A percentile compares a stretch with the other conserved stretches of the same genome.
phyloP scores from a whole-genome alignment of 306 rosid genomes.

The Senna tora region DNA sequence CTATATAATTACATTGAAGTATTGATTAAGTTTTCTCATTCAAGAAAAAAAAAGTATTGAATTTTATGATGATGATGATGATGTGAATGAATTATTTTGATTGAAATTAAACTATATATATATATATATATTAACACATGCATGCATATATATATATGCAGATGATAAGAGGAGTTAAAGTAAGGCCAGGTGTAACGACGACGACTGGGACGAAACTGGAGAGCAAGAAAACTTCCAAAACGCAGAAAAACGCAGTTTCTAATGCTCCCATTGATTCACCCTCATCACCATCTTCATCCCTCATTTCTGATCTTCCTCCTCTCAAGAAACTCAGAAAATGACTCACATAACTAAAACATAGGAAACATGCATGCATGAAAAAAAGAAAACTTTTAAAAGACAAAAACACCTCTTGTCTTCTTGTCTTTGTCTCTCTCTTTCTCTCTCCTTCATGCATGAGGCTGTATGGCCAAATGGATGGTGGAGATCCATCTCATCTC shows the following conservation, averaged over 20 bases:
- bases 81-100: not conserved
- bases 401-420: too few relatives aligned
- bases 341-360: slow-evolving; percentile 16
- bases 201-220: slow-evolving; percentile 75
- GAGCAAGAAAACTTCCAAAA: slow-evolving; percentile 62
- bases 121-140: too few relatives aligned
- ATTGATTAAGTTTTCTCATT: too few relatives aligned
- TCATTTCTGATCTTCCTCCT: not conserved
- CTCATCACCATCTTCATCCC: slow-evolving; percentile 41
- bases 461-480: slow-evolving; percentile 37
- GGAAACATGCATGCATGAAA: too few relatives aligned
- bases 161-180: slow-evolving; percentile 99
- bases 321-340: slow-evolving; percentile 38
- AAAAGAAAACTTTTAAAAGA: too few relatives aligned
- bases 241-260: slow-evolving; percentile 76
- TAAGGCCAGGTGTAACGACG: slow-evolving; percentile 61
- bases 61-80: too few relatives aligned
- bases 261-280: slow-evolving; percentile 38
- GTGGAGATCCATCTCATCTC: slow-evolving; percentile 19
- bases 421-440: not conserved
- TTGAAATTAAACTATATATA: not conserved
- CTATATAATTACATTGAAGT: too few relatives aligned
- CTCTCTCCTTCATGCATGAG: slow-evolving; percentile 43
- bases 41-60: too few relatives aligned
- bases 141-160: too few relatives aligned